These are phyloP conservation scores for Colletotrichum navitas DNA, from an alignment of 2,329 filamentous ascomycete genomes.

Conservation along the genomic window DNA sequence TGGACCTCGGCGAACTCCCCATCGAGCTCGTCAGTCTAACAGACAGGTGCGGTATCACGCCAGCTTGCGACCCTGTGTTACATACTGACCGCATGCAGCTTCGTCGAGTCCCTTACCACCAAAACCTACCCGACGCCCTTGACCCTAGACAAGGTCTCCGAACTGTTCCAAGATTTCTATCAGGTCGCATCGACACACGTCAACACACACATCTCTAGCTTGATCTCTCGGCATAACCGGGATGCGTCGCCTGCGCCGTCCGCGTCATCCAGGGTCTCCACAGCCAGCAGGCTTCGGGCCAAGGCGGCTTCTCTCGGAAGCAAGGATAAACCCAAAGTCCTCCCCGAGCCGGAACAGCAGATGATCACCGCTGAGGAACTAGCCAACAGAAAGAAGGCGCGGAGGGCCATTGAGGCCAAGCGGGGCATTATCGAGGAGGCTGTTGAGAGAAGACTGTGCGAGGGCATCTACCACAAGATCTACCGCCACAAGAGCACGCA, in stretches of 20 bases:
- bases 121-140: constrained; percentile 89
- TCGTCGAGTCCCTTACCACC: constrained; percentile 89
- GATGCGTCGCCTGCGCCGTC: constrained; percentile 70
- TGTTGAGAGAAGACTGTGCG: constrained; percentile 87
- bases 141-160: constrained; percentile 83
- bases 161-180: constrained; percentile 97
- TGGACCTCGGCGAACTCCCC: constrained; percentile 88
- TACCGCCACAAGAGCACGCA: constrained; percentile 93
- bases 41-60: constrained; percentile 73
- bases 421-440: constrained; percentile 85
- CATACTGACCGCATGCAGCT: constrained; percentile 64
- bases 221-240: constrained; percentile 81
- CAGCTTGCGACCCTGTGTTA: background rate
- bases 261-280: constrained; percentile 67
- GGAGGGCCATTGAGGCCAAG: constrained; percentile 84
- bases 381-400: constrained; percentile 80
- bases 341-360: constrained; percentile 72
- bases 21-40: constrained; percentile 93
- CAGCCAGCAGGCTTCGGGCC: constrained; percentile 67
- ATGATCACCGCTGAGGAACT: constrained; percentile 94
- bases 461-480: constrained; percentile 87
- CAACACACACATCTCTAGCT: constrained; percentile 84
- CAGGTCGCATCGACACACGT: constrained; percentile 83
- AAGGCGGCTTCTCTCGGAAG: constrained; percentile 67
- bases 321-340: constrained; percentile 63